Evolutionary conservation across 148 eudicot genomes (phyloP).

Genomic region (Chenopodium formosanum): DNA sequence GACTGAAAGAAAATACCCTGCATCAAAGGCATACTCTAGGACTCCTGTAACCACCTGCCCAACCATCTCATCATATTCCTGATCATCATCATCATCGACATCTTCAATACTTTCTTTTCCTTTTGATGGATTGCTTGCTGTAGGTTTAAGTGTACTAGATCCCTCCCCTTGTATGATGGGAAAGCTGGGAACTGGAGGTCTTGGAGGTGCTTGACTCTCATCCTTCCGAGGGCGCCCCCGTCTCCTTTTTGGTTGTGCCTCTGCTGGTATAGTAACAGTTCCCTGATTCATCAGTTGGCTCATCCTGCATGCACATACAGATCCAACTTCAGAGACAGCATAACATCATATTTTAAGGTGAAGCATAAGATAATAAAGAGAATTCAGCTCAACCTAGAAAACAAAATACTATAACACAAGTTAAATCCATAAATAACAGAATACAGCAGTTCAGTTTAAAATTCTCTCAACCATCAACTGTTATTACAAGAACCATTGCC

Average conservation of each 20-base stretch:
- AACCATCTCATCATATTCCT: constrained; percentile 34
- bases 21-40: constrained; percentile 47
- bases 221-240: constrained; percentile 62
- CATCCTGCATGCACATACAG: constrained; percentile 21
- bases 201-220: constrained; percentile 22
- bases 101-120: constrained; percentile 22
- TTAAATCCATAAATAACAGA: too few relatives aligned
- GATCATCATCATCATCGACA: constrained; percentile 13
- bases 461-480: neutral
- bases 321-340: neutral
- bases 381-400: neutral
- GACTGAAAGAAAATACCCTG: constrained; percentile 49
- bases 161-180: constrained; percentile 7
- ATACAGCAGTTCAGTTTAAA: neutral
- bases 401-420: neutral
- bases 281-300: constrained; percentile 23
- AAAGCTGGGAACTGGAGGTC: constrained; percentile 2
- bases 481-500: neutral
- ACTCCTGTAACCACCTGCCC: constrained; percentile 50
- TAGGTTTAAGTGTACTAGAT: constrained; percentile 12
- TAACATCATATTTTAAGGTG: neutral
- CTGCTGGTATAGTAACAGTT: constrained; percentile 10
- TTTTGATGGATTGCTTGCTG: constrained; percentile 11
- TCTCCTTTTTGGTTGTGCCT: constrained; percentile 38
- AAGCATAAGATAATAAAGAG: neutral